Base-by-base conservation (phyloP, 2,329 filamentous ascomycete genomes). In the Fusarium torulosum region DNA sequence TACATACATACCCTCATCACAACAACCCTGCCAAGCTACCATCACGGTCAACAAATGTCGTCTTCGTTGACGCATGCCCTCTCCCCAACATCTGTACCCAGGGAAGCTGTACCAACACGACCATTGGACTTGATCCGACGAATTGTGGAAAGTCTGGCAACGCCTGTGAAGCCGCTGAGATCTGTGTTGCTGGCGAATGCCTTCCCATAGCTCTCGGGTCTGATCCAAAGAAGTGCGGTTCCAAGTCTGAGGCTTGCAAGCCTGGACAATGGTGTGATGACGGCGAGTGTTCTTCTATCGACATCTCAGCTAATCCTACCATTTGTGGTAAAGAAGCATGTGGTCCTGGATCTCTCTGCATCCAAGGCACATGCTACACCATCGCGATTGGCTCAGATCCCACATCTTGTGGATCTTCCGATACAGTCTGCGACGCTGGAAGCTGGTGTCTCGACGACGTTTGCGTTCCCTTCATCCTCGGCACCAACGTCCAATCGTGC, bases 391-490 rank as follows among this genome's bases (percentile, higher is more conserved):
- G 69, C 11, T 54, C 60, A 3, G 54, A 71, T 23, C 50, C 65
- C 2, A 35, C 35, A 5, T 53, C 53, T 4, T 71, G 68, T 10
- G 68, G 68, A 1, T 14, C 29, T 13, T 40, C 43, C 5, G 52
- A 69, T 7, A 54, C 38, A 7, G 27, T 37, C 8, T 71, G 68
- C 23, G 44, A 52, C 14, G 47, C 65, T 10, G 68, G 68, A 46
- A 71, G 53, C 38, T 71, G 68, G 68, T 71, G 68, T 11, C 52
- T 71, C 4, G 55, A 64, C 2, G 61, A 60, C 6, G 27, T 13
- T 1, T 71, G 68, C 11, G 45, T 55, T 5, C 68, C 68, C 0
- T 71, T 71, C 11, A 47, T 66, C 10, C 29, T 71, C 13, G 68
- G 67, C 11, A 70, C 67, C 11, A 57, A 66, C 20, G 29, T 37